phyloP scores from a whole-genome alignment of 495 filamentous ascomycete genomes.

The Entonaema liquescens region DNA sequence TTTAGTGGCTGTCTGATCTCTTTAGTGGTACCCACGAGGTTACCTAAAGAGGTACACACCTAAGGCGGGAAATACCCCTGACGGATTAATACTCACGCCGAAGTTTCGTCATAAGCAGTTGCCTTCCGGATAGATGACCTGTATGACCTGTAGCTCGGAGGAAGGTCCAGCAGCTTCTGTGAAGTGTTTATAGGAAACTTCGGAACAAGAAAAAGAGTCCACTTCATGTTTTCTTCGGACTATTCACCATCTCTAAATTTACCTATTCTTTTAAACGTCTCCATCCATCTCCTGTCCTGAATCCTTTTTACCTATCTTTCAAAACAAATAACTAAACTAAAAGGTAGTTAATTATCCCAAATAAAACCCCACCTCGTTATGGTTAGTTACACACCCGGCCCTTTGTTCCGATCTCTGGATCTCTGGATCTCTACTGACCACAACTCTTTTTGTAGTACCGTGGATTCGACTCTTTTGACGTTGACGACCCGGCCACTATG shows the following conservation, averaged over 20 bases:
- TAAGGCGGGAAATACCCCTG: background rate
- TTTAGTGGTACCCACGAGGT: background rate
- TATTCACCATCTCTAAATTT: background rate
- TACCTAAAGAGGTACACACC: background rate
- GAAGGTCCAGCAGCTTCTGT: constrained; percentile 16
- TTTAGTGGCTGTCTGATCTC: background rate
- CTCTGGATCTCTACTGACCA: constrained; percentile 33
- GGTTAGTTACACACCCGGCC: constrained; percentile 29
- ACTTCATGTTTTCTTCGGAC: constrained; percentile 3
- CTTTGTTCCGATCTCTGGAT: constrained; percentile 13
- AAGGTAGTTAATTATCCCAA: background rate
- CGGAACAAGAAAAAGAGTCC: background rate
- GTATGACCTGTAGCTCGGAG: constrained; percentile 2
- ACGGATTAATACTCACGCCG: constrained; percentile 23
- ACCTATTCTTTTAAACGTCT: background rate
- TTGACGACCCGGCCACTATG: constrained; percentile 65
- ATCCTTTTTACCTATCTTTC: background rate
- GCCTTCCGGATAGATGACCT: constrained; percentile 15
- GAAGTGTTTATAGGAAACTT: constrained; percentile 2
- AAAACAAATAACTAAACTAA: background rate
- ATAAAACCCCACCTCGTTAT: constrained; percentile 1
- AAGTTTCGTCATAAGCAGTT: constrained; percentile 45
- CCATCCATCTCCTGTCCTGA: background rate
- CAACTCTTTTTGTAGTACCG: constrained; percentile 42
- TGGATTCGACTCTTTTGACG: constrained; percentile 58